A percentile compares a stretch with the other conserved stretches of the same genome.
Evolutionary conservation across 345 rosid genomes (phyloP).

Genomic region (Linum trigynum): DNA sequence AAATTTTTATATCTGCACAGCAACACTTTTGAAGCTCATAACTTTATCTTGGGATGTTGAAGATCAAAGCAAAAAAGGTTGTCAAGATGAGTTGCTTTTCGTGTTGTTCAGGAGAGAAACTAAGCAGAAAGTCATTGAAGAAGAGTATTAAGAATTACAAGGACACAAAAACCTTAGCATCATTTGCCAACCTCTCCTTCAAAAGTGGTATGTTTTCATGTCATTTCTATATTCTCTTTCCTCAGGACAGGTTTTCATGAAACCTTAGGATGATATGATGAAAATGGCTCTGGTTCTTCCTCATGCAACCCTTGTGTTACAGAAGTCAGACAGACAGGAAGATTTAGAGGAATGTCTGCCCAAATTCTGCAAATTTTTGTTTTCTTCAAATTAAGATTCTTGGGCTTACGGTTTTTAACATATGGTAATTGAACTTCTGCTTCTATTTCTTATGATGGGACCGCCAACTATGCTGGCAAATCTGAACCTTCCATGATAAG

Average conservation of each 20-base stretch:
- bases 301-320: not conserved
- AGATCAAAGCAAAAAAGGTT: not conserved
- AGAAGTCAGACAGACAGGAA: not conserved
- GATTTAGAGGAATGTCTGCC: not conserved
- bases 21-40: not conserved
- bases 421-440: no score
- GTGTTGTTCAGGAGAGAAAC: constrained; percentile 48
- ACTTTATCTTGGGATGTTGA: not conserved
- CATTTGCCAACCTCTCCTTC: constrained; percentile 74
- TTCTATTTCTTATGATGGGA: no score
- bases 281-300: not conserved
- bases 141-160: constrained; percentile 50
- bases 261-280: not conserved
- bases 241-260: not conserved
- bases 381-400: no score
- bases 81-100: constrained; percentile 41
- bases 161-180: constrained; percentile 43
- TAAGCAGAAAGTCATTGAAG: constrained; percentile 39
- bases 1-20: not conserved
- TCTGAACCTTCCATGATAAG: no score
- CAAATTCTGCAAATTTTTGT: not conserved
- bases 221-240: not conserved
- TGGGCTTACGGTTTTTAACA: no score
- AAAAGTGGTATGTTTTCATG: constrained; percentile 43
- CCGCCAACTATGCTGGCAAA: no score